phyloP scores from a whole-genome alignment of 495 filamentous ascomycete genomes.

The Penicillium argentinense region DNA sequence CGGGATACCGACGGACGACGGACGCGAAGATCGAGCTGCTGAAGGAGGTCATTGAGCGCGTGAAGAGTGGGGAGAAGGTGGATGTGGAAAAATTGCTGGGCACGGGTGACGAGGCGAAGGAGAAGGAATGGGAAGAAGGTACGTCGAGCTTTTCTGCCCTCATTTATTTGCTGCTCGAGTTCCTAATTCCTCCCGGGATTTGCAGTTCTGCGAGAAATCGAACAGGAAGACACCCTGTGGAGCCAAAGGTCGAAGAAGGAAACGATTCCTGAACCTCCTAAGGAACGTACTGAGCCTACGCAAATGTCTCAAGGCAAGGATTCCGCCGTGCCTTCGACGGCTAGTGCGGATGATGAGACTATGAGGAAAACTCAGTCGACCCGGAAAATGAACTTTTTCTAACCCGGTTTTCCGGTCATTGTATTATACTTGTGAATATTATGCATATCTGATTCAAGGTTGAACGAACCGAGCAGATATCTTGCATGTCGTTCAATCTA shows the following conservation, averaged over 20 bases:
- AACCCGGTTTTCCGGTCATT: too few relatives aligned
- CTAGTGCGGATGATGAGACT: constrained; percentile 12
- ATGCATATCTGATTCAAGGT: too few relatives aligned
- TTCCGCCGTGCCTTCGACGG: constrained; percentile 11
- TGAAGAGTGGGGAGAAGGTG: constrained; percentile 84
- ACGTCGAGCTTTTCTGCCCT: constrained; percentile 4
- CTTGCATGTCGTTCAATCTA: too few relatives aligned
- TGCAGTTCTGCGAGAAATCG: constrained; percentile 75
- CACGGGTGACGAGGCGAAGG: constrained; percentile 71
- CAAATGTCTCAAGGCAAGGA: constrained; percentile 15
- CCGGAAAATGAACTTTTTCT: constrained; percentile 40
- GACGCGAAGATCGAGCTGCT: constrained; percentile 77
- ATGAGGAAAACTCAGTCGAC: constrained; percentile 18
- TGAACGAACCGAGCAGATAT: too few relatives aligned
- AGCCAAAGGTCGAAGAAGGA: constrained; percentile 31
- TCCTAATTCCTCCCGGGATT: too few relatives aligned
- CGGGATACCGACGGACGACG: constrained; percentile 66
- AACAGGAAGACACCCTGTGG: constrained; percentile 70
- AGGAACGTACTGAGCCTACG: constrained; percentile 9
- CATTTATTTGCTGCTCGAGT: constrained; percentile 9
- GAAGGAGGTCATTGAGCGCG: constrained; percentile 76
- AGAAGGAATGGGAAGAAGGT: constrained; percentile 90
- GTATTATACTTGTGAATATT: too few relatives aligned
- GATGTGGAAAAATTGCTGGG: constrained; percentile 85
- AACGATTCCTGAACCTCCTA: constrained; percentile 1